Percentiles rank a stretch among this genome's conserved stretches.
These are phyloP conservation scores for Daldinia vernicosa DNA, from an alignment of 495 filamentous ascomycete species.

Conservation along the genomic window DNA sequence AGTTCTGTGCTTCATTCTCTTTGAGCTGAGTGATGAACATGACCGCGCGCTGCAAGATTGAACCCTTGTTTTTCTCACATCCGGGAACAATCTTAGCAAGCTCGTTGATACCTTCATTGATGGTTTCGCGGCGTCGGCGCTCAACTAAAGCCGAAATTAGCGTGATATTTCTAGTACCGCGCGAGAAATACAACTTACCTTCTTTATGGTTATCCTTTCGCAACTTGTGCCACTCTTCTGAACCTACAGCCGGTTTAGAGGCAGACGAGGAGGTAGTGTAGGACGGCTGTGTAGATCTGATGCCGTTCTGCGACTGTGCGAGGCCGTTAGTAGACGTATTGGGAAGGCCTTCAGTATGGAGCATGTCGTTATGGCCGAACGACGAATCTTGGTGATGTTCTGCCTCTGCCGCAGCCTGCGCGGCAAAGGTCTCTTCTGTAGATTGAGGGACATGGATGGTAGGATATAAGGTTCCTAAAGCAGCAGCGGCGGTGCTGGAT, in stretches of 20 bases:
- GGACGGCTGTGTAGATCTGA: conserved; percentile 40
- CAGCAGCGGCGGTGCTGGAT: conserved; percentile 76
- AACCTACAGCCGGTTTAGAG: conserved; percentile 87
- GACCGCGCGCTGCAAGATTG: conserved; percentile 92
- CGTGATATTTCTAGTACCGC: not conserved
- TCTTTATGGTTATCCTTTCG: conserved; percentile 99
- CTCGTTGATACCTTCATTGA: conserved; percentile 99
- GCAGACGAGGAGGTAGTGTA: conserved; percentile 42
- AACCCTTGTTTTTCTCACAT: conserved; percentile 99
- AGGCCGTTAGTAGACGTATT: conserved; percentile 46
- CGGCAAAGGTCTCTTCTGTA: conserved; percentile 73
- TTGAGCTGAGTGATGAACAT: conserved; percentile 93
- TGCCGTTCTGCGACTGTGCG: conserved; percentile 41
- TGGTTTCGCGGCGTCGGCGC: conserved; percentile 95
- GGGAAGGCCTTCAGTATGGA: conserved; percentile 52
- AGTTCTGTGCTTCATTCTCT: conserved; percentile 90
- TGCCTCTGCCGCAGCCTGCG: conserved; percentile 50
- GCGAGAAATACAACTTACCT: conserved; percentile 64
- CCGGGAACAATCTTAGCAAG: conserved; percentile 96
- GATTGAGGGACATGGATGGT: conserved; percentile 74
- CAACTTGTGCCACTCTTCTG: conserved; percentile 97
- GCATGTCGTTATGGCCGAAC: conserved; percentile 48
- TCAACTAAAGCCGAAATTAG: conserved; percentile 70
- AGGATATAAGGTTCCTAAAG: conserved; percentile 68
- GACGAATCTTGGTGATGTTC: conserved; percentile 44